Percentiles rank a stretch among this genome's conserved stretches.
Evolutionary conservation across 2,329 filamentous ascomycete species (phyloP).

Genomic region (Alternaria consortialis): DNA sequence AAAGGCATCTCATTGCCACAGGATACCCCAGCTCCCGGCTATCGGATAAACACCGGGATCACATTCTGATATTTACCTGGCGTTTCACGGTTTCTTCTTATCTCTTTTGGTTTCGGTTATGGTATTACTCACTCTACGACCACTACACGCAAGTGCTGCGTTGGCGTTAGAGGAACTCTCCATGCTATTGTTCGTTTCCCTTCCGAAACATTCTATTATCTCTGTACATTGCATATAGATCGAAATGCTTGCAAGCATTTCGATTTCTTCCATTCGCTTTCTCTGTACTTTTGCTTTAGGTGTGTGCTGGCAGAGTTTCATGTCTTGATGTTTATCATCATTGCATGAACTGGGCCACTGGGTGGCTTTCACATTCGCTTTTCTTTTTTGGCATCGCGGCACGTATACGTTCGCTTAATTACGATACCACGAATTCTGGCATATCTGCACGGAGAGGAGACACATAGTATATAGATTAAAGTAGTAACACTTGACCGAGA

Average conservation of each 20-base stretch:
- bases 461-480: not conserved
- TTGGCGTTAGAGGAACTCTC: conserved; percentile 2
- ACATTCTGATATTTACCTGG: not conserved
- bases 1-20: conserved; percentile 13
- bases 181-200: not conserved
- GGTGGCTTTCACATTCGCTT: not conserved
- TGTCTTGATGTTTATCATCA: not conserved
- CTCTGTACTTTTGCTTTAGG: not conserved
- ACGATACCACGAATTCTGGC: not conserved
- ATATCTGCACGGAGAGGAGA: not conserved
- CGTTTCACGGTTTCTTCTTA: conserved; percentile 6
- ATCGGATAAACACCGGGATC: conserved; percentile 8
- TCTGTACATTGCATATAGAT: conserved; percentile 5
- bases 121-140: not conserved
- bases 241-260: not conserved
- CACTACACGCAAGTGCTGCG: conserved; percentile 21
- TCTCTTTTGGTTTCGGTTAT: not conserved
- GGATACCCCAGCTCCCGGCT: conserved; percentile 13
- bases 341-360: not conserved
- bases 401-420: not conserved
- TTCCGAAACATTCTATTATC: not conserved
- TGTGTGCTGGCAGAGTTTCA: not conserved
- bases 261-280: not conserved
- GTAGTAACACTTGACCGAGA: not conserved
- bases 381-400: not conserved